Evolutionary conservation across 371 early-diverging fungal species (phyloP), one percentile per base, ranked within the genome.

Genomic region (Rhizopus delemar): DNA sequence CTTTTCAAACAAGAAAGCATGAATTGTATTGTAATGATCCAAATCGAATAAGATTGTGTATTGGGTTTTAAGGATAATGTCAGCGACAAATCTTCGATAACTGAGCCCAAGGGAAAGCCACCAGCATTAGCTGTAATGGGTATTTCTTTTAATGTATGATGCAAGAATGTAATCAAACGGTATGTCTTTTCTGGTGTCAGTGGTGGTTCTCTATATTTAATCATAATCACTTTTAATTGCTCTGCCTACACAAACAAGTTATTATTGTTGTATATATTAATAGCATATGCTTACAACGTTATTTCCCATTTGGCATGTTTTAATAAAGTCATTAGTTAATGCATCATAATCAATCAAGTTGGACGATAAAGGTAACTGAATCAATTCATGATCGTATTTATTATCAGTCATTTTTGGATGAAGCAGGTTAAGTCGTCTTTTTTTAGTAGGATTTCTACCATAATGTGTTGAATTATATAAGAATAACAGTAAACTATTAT

Each of bases 131-230:
- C 6, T 22, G 63, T 28, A n/a, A 77, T 69, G 0, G 78, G 76
- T 5, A 65, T 51, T 3, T 64, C 52, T 48, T 54, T 62, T 3
- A 79, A 49, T 3, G 75, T 33, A 33, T 79, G 69, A 31, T 79
- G 74, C 16, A 79, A 15, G 51, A 79, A 79, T 3, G 71, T 70
- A n/a, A 79, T 35, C 3, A 79, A 53, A 8, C 76, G 68, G 15
- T 61, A 60, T n/a, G 76, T 62, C 38, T 79, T 79, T 15, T 60
- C 66, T 9, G 74, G 46, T 9, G 74, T 72, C 16, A 79, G 31
- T 7, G 79, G 79, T 41, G 76, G 68, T 51, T 75, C 79, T 50
- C 74, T 63, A 54, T 74, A 76, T 50, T 72, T 79, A 9, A 69
- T 55, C 51, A 79, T 61, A 22, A 79, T 65, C 8, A 63, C 62